Conservation (phyloP, 345 rosid genomes). For the Erucastrum elatum region DNA sequence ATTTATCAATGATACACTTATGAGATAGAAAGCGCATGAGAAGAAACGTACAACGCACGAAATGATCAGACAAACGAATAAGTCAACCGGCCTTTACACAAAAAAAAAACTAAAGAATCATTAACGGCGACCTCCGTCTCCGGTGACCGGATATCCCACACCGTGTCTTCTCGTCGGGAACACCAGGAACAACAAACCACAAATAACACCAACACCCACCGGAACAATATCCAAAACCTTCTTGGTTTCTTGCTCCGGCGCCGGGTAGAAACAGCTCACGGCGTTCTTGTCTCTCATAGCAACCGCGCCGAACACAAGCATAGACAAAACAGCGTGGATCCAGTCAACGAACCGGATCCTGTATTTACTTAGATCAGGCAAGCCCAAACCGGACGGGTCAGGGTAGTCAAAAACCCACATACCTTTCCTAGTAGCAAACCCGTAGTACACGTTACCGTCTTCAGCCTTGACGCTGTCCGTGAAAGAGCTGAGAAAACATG, state of each 20-base stretch:
- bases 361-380: conserved; percentile 61
- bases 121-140: conserved; percentile 19
- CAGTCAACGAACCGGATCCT: conserved; percentile 52
- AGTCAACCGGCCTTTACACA: conserved; percentile 3
- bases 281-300: conserved; percentile 79
- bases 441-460: conserved; percentile 73
- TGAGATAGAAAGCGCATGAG: neutral
- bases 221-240: conserved; percentile 74
- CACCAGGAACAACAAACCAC: conserved; percentile 66
- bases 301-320: conserved; percentile 69
- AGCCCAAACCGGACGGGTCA: conserved; percentile 39
- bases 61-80: conserved; percentile 10
- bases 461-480: conserved; percentile 63
- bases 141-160: conserved; percentile 78
- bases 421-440: conserved; percentile 70
- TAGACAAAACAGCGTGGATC: conserved; percentile 65
- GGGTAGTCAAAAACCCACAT: conserved; percentile 72
- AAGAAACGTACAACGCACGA: conserved; percentile 4
- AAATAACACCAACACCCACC: conserved; percentile 68
- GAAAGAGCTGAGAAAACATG: conserved; percentile 80
- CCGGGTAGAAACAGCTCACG: conserved; percentile 65
- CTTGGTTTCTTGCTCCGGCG: conserved; percentile 54
- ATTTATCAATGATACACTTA: too few species aligned
- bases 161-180: conserved; percentile 92
- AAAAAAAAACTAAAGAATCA: neutral